Evolutionary conservation across 2,329 filamentous ascomycete genomes (phyloP), one percentile per base, ranked within the genome.

Genomic region (Penicillium sp.): DNA sequence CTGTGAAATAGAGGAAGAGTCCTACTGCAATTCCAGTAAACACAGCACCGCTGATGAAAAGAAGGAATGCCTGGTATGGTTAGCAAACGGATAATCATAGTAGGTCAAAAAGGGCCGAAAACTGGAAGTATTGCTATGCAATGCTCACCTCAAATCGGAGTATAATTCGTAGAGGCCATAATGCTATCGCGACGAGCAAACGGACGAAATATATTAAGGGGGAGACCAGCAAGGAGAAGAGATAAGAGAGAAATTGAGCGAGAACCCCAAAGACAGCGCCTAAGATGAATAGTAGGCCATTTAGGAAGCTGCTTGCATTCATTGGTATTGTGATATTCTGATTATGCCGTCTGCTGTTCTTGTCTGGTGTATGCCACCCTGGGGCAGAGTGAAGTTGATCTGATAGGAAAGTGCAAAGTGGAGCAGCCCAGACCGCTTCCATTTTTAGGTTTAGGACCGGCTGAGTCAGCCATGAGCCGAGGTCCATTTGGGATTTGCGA

Each of bases 21-120:
- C 89, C 90, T 24, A 86, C 77, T 10, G 84, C 47, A 48, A 87
- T 74, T n/a, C 90, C 90, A 48, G 91, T 79, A 16, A 89, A 71
- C 28, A 83, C 80, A 7, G 89, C 90, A 21, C 86, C 81, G 9
- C 56, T 54, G 36, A 56, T 52, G 31, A 64, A 60, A 47, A 54
- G 58, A 14, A 62, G 50, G 23, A 67, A 60, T 26, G 54, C 55
- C 61, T 59, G 9, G 13, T 5, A 36, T 10, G 28, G 39, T 58
- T 24, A 48, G 26, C 40, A 23, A 46, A 43, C 39, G 33, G 46
- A 33, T 14, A 28, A 28, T 5, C 5, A 10, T 5, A 28, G 24
- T 5, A 28, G 10, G 10, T 28, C 24, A 28, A 28, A 28, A 10
- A 28, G 10, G 24, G 24, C 31, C 3, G 6, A 21, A 3, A 21